Base-by-base conservation (phyloP, 257 asterid species). In the Ballota nigra region DNA sequence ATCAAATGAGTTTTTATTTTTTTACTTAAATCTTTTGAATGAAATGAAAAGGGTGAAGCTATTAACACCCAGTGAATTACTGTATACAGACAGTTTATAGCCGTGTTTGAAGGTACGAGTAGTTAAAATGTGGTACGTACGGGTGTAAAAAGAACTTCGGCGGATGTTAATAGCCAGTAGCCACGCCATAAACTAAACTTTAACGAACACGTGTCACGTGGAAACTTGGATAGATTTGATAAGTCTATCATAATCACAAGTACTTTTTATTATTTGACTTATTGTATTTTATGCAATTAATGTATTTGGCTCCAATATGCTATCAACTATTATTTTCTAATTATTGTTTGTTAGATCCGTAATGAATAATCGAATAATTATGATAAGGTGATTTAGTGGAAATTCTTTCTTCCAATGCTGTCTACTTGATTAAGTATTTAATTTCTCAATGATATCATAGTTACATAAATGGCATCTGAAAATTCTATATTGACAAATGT, bases 401-500 rank as follows among this genome's bases (percentile, higher is more conserved):
- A 40, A 22, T 10, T 45, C 22, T 40, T 38, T 59, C 13, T 11
- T 56, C 36, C 22, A 38, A 20, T 3, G 43, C 18, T 49, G 64
- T 45, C 24, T 33, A 47, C 13, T 12, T 36, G 8, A 8, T 4
- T n/a, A 64, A 40, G 33, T 28, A 66, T 66, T 66, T n/a, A 28
- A 59, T 45, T 52, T 33, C 31, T 5, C 59, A 40, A 16, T 28
- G 12, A 8, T 56, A 49, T 38, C 68, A 15, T 45, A n/a, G n/a
- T 36, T 41, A 29, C 22, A 15, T 31, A 65, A 78, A 28, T 68
- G 51, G 53, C 68, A 28, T 29, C 26, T 20, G 36, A 29, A 72
- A 71, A 47, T 22, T 70, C 29, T 59, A 15, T 20, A 53, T 73
- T 26, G 16, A 56, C 36, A 65, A 71, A 47, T 57, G 47, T 59